Percentiles rank a stretch among this genome's conserved stretches.
phyloP scores from a whole-genome alignment of 2,329 filamentous ascomycete genomes.

The Fusarium brevicatenulatum region DNA sequence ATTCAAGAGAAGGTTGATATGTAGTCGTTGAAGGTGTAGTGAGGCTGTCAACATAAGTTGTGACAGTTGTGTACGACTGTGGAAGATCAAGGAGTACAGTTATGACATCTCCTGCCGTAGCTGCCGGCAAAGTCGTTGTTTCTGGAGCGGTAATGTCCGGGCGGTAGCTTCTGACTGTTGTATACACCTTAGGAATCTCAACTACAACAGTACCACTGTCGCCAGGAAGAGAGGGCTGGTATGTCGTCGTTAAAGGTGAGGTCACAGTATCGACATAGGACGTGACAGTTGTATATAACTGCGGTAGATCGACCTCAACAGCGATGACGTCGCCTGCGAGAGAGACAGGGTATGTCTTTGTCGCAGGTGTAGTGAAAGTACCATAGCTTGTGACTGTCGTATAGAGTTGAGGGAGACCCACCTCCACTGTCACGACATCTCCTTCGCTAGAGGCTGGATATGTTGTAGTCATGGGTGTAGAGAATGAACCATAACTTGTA shows the following conservation, averaged over 20 bases:
- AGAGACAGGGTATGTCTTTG: too few species aligned
- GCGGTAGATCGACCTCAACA: not conserved
- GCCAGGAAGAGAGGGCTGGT: not conserved
- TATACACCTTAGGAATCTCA: not conserved
- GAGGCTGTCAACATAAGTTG: not conserved
- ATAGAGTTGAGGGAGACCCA: too few species aligned
- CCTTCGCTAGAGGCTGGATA: too few species aligned
- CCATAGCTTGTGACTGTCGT: too few species aligned
- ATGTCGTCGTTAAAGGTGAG: fast-evolving
- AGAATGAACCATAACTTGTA: not conserved
- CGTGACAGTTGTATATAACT: not conserved
- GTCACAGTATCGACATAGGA: not conserved
- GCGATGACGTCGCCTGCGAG: not conserved
- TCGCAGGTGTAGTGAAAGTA: too few species aligned
- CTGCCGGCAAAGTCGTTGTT: not conserved
- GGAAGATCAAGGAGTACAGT: not conserved
- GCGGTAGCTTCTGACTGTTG: not conserved
- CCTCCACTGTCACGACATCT: too few species aligned
- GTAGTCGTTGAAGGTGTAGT: not conserved
- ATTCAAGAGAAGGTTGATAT: not conserved
- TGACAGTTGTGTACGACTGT: not conserved
- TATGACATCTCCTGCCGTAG: not conserved
- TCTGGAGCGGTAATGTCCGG: not conserved
- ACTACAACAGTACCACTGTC: not conserved
- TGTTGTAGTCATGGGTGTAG: too few species aligned